Base-by-base conservation (phyloP, 306 rosid species). In the Betula pendula region DNA sequence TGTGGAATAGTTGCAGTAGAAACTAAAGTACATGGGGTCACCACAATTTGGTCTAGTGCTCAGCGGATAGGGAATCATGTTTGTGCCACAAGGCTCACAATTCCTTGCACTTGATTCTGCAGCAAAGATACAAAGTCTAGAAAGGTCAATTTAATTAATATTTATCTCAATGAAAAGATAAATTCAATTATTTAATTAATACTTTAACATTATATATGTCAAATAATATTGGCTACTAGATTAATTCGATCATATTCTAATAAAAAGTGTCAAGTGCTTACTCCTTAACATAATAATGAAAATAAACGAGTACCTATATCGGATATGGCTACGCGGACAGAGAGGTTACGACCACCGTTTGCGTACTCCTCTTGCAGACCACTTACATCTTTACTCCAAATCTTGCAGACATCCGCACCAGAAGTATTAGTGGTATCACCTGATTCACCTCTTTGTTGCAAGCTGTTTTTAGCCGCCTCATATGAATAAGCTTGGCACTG, bases 81-180 rank as follows among this genome's bases (percentile, higher is more conserved):
- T 59, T 42, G 83, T 76, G 11, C 94, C 91, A 31, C 91, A 87
- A 60, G 87, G 86, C 19, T 56, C 12, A 35, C 91, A 89, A 17
- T 55, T 22, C 75, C 35, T 78, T 1, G 14, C 19, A 8, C 27
- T 85, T 80, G 80, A 29, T 43, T 5, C 89, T 87, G 83, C 82
- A 84, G 83, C 82, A 84, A 43, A 74, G 73, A 4, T 56, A n/a
- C 22, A 17, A 48, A 38, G 42, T 38, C 8, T 6, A 8, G 8
- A 38, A n/a, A n/a, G n/a, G n/a, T n/a, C n/a, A n/a, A n/a, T n/a
- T n/a, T n/a, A n/a, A n/a, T n/a, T n/a, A n/a, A n/a, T n/a, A n/a
- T n/a, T n/a, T n/a, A n/a, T n/a, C n/a, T n/a, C n/a, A n/a, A n/a
- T n/a, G n/a, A n/a, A n/a, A n/a, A n/a, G n/a, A n/a, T 29, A 29